Evolutionary conservation across 1,284 basidiomycete genomes (phyloP).

Genomic region (Prillingera fragicola): DNA sequence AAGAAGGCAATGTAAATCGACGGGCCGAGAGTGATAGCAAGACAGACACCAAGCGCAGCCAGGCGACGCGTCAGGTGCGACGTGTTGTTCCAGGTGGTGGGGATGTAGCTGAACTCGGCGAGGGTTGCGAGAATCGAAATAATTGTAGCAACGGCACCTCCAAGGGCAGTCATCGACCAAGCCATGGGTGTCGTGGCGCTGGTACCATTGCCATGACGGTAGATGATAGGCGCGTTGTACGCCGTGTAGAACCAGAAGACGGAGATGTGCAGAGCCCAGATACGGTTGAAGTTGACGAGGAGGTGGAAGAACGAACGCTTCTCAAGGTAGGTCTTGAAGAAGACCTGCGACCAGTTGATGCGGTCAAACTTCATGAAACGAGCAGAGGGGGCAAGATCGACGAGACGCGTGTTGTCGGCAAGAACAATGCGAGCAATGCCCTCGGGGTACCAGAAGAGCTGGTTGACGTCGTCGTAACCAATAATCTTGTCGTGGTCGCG

Average conservation of each 20-base stretch:
- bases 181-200: conserved; percentile 61
- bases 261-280: conserved; percentile 91
- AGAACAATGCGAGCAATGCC: conserved; percentile 89
- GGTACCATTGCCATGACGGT: too few species aligned
- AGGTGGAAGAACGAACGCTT: conserved; percentile 90
- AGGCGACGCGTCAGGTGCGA: conserved; percentile 84
- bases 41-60: conserved; percentile 73
- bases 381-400: conserved; percentile 80
- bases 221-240: conserved; percentile 85
- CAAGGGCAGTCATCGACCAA: conserved; percentile 83
- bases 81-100: conserved; percentile 94
- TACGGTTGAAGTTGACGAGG: conserved; percentile 94
- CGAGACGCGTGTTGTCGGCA: conserved; percentile 82
- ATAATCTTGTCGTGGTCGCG: conserved; percentile 91
- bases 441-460: conserved; percentile 99
- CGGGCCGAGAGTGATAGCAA: conserved; percentile 78
- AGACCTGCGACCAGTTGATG: conserved; percentile 87
- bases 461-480: conserved; percentile 98
- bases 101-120: conserved; percentile 90
- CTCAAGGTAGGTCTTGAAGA: conserved; percentile 97
- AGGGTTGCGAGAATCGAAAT: conserved; percentile 92
- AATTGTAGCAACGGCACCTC: conserved; percentile 79
- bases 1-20: conserved; percentile 84
- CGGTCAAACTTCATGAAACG: conserved; percentile 93
- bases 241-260: conserved; percentile 92